Conservation (phyloP, 345 rosid species). For the Chamaenerion angustifolium region DNA sequence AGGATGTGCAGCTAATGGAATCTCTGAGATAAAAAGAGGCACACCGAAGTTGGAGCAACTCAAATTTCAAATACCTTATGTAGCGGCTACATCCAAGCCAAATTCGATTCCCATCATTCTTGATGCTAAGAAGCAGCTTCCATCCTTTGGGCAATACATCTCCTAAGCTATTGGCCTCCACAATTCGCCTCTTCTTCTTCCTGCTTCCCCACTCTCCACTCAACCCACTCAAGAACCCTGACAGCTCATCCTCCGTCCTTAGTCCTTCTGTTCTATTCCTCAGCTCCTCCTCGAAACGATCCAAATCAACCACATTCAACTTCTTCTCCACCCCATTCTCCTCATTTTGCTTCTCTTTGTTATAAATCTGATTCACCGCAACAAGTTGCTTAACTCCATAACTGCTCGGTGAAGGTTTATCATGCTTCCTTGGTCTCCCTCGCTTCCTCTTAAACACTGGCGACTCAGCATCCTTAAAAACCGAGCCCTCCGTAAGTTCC, state of each 20-base stretch:
- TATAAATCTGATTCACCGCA: slow-evolving; percentile 5
- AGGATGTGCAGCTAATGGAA: not conserved
- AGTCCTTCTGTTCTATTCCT: slow-evolving; percentile 40
- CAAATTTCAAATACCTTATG: slow-evolving; percentile 37
- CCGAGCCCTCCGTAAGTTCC: not conserved
- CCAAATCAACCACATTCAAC: slow-evolving; percentile 15
- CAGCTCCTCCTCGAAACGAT: slow-evolving; percentile 33
- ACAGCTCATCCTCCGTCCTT: slow-evolving; percentile 27
- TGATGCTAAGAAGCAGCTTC: slow-evolving; percentile 53
- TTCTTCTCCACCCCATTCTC: slow-evolving; percentile 10
- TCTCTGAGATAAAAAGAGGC: not conserved
- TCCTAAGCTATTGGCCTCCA: slow-evolving; percentile 40
- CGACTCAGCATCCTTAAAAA: too few relatives aligned
- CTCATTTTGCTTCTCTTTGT: slow-evolving; percentile 5
- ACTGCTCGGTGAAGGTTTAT: slow-evolving; percentile 8
- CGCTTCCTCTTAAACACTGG: slow-evolving; percentile 29
- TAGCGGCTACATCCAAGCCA: slow-evolving; percentile 51
- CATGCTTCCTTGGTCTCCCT: slow-evolving; percentile 47
- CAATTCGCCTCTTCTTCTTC: slow-evolving; percentile 53
- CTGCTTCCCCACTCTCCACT: slow-evolving; percentile 54
- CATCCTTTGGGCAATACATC: slow-evolving; percentile 45
- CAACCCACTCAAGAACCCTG: slow-evolving; percentile 36
- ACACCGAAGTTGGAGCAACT: not conserved
- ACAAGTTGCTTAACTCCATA: slow-evolving; percentile 12
- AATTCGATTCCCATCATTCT: slow-evolving; percentile 23